Conservation (phyloP, 1,139 yeast genomes). For the Meyerozyma athensensis region DNA sequence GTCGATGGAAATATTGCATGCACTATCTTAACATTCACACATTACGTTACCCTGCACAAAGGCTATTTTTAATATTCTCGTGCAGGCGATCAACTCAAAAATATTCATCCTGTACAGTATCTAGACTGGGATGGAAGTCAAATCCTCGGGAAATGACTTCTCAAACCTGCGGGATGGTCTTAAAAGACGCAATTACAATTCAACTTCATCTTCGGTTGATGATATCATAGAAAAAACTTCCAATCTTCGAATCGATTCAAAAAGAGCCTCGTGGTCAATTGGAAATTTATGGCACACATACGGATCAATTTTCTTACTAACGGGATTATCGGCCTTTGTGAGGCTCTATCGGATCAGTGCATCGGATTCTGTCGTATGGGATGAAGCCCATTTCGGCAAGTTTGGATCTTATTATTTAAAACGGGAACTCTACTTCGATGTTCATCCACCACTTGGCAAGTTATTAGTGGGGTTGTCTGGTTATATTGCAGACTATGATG, state of each 20-base stretch:
- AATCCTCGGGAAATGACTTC: neutral
- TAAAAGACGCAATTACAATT: neutral
- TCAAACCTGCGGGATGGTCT: neutral
- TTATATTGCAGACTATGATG: conserved; percentile 89
- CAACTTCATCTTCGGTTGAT: neutral
- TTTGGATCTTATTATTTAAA: conserved; percentile 90
- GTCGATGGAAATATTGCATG: no score
- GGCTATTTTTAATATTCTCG: no score
- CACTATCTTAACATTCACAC: no score
- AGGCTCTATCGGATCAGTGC: conserved; percentile 50
- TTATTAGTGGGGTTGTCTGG: conserved; percentile 96
- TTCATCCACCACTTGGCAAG: conserved; percentile 97
- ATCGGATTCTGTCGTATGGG: conserved; percentile 56
- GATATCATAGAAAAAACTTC: conserved; percentile 2
- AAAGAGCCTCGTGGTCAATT: neutral
- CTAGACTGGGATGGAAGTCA: neutral
- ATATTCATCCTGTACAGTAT: neutral
- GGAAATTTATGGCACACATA: conserved; percentile 4
- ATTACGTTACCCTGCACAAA: no score
- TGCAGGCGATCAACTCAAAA: neutral
- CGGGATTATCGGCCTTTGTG: conserved; percentile 44
- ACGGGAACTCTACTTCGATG: conserved; percentile 95
- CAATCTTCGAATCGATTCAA: neutral
- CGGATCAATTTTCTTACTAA: conserved; percentile 28
- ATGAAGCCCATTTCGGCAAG: conserved; percentile 80